Percentiles rank a stretch among this genome's conserved stretches.
These are phyloP conservation scores for Coniophora puteana DNA, from an alignment of 1,284 basidiomycete genomes.

Conservation along the genomic window DNA sequence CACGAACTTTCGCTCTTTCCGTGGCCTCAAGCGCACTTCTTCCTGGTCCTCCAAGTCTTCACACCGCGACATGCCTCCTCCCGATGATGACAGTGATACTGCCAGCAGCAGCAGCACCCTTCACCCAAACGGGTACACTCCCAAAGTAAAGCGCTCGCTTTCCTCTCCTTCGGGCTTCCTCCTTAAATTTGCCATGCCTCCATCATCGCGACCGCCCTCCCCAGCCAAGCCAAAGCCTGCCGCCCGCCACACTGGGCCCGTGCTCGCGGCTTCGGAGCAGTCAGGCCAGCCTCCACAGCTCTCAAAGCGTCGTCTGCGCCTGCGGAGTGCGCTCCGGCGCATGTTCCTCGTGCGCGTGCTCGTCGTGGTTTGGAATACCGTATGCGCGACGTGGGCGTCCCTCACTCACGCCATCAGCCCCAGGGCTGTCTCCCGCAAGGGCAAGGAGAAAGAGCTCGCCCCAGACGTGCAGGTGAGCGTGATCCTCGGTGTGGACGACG, in stretches of 20 bases:
- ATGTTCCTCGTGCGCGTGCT: slow-evolving; percentile 52
- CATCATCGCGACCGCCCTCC: slow-evolving; percentile 24
- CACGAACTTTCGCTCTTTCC: too few species aligned
- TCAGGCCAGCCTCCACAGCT: too few species aligned
- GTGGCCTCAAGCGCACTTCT: slow-evolving; percentile 42
- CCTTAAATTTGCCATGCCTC: slow-evolving; percentile 19
- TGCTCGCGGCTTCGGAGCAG: too few species aligned
- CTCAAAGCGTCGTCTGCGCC: slow-evolving; percentile 21
- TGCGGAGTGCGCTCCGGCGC: slow-evolving; percentile 37
- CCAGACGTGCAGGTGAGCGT: slow-evolving; percentile 23
- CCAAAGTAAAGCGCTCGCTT: slow-evolving; percentile 41
- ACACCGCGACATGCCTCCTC: slow-evolving; percentile 35
- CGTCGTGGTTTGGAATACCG: slow-evolving; percentile 46
- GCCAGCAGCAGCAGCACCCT: slow-evolving; percentile 21
- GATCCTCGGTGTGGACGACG: slow-evolving; percentile 13
- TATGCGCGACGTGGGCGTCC: slow-evolving; percentile 44
- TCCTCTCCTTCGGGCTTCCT: slow-evolving; percentile 32
- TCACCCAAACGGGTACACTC: too few species aligned
- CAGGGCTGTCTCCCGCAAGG: slow-evolving; percentile 21
- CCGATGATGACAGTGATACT: too few species aligned
- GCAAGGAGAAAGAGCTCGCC: slow-evolving; percentile 9
- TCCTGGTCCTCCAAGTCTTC: slow-evolving; percentile 60
- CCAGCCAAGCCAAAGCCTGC: slow-evolving; percentile 22
- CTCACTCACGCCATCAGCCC: too few species aligned
- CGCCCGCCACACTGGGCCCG: too few species aligned